Conservation (phyloP, 2,329 filamentous ascomycete species). For the Chaetomiaceae sp. region DNA sequence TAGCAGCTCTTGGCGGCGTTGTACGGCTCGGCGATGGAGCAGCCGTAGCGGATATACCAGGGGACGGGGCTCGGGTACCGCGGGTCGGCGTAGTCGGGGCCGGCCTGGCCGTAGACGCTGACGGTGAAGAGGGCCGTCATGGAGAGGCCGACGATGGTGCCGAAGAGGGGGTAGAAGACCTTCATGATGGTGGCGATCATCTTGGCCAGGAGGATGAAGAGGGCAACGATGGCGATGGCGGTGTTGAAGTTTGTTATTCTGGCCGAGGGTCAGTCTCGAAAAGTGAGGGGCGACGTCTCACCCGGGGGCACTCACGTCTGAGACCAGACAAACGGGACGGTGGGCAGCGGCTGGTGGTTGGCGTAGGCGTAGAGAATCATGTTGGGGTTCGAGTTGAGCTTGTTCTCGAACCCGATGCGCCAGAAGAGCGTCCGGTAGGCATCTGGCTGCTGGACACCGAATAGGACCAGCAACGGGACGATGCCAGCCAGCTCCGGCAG, state of each 20-base stretch:
- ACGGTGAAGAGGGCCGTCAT: constrained; percentile 60
- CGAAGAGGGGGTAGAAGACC: constrained; percentile 64
- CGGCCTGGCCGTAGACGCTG: constrained; percentile 66
- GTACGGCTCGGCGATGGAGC: constrained; percentile 54
- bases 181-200: constrained; percentile 66
- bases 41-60: constrained; percentile 73
- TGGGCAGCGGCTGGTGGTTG: constrained; percentile 60
- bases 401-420: constrained; percentile 64
- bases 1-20: constrained; percentile 56
- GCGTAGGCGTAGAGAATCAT: constrained; percentile 69
- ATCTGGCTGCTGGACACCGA: constrained; percentile 69
- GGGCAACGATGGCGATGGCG: constrained; percentile 68
- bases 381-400: constrained; percentile 69
- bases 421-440: constrained; percentile 68
- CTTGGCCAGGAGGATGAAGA: constrained; percentile 72
- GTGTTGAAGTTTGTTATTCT: constrained; percentile 74
- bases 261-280: constrained; percentile 9
- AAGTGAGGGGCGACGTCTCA: not conserved
- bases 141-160: constrained; percentile 51
- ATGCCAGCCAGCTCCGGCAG: constrained; percentile 61
- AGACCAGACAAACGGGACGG: constrained; percentile 68
- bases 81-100: constrained; percentile 66
- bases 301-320: constrained; percentile 50
- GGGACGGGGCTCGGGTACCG: constrained; percentile 57
- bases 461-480: constrained; percentile 63